Percentiles rank a stretch among this genome's conserved stretches.
phyloP scores from a whole-genome alignment of 768 basidiomycete genomes.

The Amanita muscaria region DNA sequence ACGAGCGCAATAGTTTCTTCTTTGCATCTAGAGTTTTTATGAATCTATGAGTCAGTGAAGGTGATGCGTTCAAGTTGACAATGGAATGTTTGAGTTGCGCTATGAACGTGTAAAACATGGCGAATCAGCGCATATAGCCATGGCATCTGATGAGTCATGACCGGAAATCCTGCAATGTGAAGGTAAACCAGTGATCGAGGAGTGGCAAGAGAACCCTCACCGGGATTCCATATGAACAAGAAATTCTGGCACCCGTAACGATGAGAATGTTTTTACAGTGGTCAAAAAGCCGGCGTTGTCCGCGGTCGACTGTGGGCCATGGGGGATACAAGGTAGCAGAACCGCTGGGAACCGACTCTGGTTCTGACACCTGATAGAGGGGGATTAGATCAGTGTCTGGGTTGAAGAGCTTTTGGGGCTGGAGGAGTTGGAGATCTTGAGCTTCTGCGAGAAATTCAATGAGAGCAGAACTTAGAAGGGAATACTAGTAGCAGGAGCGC shows the following conservation, averaged over 20 bases:
- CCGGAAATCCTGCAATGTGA: constrained; percentile 74
- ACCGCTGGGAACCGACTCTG: constrained; percentile 56
- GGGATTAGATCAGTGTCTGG: constrained; percentile 64
- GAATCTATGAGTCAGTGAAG: constrained; percentile 83
- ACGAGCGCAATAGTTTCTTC: constrained; percentile 79
- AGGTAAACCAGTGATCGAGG: background rate
- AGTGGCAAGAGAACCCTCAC: constrained; percentile 39
- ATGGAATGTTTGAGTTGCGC: constrained; percentile 81
- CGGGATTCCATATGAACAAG: constrained; percentile 93
- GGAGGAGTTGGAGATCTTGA: constrained; percentile 55
- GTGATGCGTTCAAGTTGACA: constrained; percentile 67
- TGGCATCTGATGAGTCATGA: constrained; percentile 91
- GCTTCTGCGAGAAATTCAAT: constrained; percentile 66
- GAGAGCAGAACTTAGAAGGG: constrained; percentile 30
- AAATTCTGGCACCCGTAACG: constrained; percentile 93
- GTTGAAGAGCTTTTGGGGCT: constrained; percentile 53
- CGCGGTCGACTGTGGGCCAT: constrained; percentile 22
- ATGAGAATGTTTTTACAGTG: constrained; percentile 83
- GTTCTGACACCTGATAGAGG: constrained; percentile 51
- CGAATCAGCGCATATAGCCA: constrained; percentile 84
- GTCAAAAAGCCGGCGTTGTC: constrained; percentile 68
- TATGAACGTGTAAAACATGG: constrained; percentile 93
- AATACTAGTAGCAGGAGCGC: constrained; percentile 15
- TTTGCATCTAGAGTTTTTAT: constrained; percentile 77
- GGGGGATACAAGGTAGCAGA: constrained; percentile 20